These are phyloP conservation scores for Pyrenophora teres DNA, from an alignment of 2,329 filamentous ascomycete genomes.

Conservation along the genomic window DNA sequence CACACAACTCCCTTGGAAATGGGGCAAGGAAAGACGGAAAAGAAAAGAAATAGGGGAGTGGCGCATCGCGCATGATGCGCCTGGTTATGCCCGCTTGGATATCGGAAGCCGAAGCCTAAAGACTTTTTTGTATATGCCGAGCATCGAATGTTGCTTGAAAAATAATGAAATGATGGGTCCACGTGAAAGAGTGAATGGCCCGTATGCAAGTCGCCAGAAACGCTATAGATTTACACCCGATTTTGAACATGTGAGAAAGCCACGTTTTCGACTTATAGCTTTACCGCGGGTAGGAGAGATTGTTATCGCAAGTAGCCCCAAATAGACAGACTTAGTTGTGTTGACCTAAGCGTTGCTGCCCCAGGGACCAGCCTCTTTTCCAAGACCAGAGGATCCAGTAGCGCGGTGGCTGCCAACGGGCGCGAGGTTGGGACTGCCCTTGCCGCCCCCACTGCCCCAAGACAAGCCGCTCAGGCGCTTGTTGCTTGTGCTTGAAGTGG, in stretches of 20 bases:
- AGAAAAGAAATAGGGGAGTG: neutral
- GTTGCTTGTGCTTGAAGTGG: constrained; percentile 41
- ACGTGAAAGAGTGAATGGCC: neutral
- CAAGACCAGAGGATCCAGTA: constrained; percentile 26
- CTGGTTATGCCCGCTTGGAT: neutral
- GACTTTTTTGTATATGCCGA: constrained; percentile 17
- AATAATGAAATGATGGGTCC: neutral
- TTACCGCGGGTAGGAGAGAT: neutral
- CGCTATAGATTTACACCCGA: constrained; percentile 14
- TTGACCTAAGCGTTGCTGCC: constrained; percentile 21
- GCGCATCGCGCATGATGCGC: neutral
- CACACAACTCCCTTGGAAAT: too few species aligned
- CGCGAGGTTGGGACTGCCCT: constrained; percentile 41
- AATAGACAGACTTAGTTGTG: neutral
- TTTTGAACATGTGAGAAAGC: constrained; percentile 2
- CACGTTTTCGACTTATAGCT: constrained; percentile 2
- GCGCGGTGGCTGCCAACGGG: constrained; percentile 42
- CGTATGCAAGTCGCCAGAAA: constrained; percentile 17
- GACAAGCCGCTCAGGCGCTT: constrained; percentile 45
- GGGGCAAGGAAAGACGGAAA: neutral
- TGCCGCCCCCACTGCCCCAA: constrained; percentile 46
- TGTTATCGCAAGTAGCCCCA: neutral
- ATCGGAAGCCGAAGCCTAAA: constrained; percentile 7
- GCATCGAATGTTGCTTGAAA: neutral
- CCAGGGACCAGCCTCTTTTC: constrained; percentile 26